A percentile compares a stretch with the other conserved stretches of the same genome.
Evolutionary conservation across 371 early-diverging fungal genomes (phyloP).

Genomic region (Actinomucor elegans): DNA sequence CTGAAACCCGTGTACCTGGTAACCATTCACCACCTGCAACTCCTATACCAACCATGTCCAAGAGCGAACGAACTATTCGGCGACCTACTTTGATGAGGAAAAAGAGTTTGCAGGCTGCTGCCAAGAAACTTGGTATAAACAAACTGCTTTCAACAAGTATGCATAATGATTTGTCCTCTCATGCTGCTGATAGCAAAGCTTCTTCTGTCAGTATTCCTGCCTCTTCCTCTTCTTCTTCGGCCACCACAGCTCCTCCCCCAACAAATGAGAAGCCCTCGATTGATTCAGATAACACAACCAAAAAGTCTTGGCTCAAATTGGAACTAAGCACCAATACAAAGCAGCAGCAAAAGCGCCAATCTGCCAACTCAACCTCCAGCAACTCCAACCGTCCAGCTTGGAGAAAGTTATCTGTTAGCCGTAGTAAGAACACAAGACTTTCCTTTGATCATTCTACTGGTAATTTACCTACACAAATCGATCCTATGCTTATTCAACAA

Average conservation of each 20-base stretch:
- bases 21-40: not conserved
- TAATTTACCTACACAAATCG: conserved; percentile 2
- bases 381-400: conserved; percentile 1
- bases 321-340: conserved; percentile 3
- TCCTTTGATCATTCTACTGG: conserved; percentile 14
- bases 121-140: conserved; percentile 9
- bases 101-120: conserved; percentile 17
- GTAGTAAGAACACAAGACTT: not conserved
- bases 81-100: conserved; percentile 46
- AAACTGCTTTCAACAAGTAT: not conserved
- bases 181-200: not conserved
- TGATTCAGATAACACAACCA: not conserved
- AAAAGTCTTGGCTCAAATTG: conserved; percentile 16
- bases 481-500: conserved; percentile 4
- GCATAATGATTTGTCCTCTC: not conserved
- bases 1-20: not conserved
- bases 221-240: not conserved
- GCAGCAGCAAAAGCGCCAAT: conserved; percentile 2
- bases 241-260: not conserved
- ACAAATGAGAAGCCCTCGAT: too few species aligned
- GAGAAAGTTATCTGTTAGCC: conserved; percentile 13
- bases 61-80: conserved; percentile 70
- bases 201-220: not conserved
- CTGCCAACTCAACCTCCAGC: not conserved
- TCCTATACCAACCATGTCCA: conserved; percentile 76